Evolutionary conservation across 2,329 filamentous ascomycete genomes (phyloP), one percentile per base, ranked within the genome.

Genomic region (Chaetomiaceae sp.): DNA sequence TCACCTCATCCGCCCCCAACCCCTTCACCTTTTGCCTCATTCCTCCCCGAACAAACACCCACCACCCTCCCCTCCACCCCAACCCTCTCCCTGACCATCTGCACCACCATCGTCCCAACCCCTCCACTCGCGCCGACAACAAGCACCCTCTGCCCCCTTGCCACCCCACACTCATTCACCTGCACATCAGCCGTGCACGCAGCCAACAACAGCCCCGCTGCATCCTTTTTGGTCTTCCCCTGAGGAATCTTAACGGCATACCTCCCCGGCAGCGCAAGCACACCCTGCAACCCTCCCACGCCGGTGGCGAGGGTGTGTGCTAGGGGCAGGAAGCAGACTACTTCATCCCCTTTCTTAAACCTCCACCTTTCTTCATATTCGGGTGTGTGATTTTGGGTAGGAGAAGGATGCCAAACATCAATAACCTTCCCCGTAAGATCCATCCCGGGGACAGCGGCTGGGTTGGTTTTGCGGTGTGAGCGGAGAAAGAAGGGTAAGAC

Each of bases 71-170:
- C 68, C 57, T 75, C 31, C 23, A 2, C 20, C 15, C 22, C 59
- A 3, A 59, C 52, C 33, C 22, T 25, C 29, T 45, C 46, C 19
- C 55, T 66, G 57, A 65, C 59, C 17, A 78, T 69, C 64, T 80
- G 76, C 46, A 77, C 63, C 1, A 69, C 69, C 56, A 78, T 64
- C 12, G 68, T 70, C 15, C 77, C 77, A 6, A 79, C 70, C 20
- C 75, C 76, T 1, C 77, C 77, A 58, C 75, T 77, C 12, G 74
- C 77, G 1, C 75, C 77, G 53, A 78, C 75, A 8, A 80, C 67
- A 31, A 80, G 62, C 31, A 79, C 73, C 3, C 69, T 59, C 31
- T 65, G 57, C 4, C 63, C 63, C 3, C 14, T 6, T 44, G 43
- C 40, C 5, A 69, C 34, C 2, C 48, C 36, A 0, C 65, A 61